Evolutionary conservation across 225 moss, liverwort and hornwort species (phyloP).

Genomic region (Climacium dendroides): DNA sequence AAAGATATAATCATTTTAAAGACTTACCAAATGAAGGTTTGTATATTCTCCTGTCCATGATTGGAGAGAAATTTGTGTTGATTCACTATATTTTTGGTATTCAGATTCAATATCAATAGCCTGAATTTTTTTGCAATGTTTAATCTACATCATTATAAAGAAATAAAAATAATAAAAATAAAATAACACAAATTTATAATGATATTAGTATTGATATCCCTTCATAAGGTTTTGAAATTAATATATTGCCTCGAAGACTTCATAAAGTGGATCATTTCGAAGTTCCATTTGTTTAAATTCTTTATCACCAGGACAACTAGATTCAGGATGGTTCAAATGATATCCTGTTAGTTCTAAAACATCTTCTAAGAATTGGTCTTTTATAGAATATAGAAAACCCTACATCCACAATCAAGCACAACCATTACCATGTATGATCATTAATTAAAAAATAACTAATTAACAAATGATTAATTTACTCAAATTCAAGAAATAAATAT

Average conservation of each 20-base stretch:
- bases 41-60: constrained; percentile 60
- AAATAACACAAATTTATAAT: not conserved
- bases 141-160: not conserved
- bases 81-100: constrained; percentile 31
- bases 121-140: not conserved
- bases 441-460: too few relatives aligned
- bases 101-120: constrained; percentile 34
- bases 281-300: constrained; percentile 53
- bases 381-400: constrained; percentile 64
- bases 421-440: not conserved
- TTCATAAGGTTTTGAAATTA: not conserved
- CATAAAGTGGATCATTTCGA: constrained; percentile 32
- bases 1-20: not conserved
- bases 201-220: not conserved
- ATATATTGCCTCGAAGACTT: constrained; percentile 42
- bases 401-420: not conserved
- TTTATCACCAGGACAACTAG: constrained; percentile 35
- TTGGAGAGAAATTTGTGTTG: constrained; percentile 48
- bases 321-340: constrained; percentile 16
- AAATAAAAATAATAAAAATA: not conserved
- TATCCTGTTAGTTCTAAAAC: constrained; percentile 45
- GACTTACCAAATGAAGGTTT: constrained; percentile 36
- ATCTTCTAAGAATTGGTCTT: constrained; percentile 69
- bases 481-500: too few relatives aligned
- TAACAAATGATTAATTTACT: too few relatives aligned